Base-by-base conservation (phyloP, 257 asterid species). In the Pogostemon cablin region DNA sequence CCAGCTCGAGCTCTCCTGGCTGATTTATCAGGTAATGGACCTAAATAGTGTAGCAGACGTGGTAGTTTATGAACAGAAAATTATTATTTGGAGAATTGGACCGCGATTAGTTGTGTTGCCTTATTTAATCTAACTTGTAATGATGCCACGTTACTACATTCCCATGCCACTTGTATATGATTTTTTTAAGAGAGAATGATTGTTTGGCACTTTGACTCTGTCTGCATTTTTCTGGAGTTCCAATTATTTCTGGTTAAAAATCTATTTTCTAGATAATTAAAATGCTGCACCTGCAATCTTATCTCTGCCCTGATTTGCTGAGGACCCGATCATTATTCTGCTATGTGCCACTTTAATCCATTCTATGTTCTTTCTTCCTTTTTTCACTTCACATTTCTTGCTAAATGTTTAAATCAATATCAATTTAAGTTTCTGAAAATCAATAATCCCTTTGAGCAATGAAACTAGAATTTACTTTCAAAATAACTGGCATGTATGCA, bases 1-100 rank as follows among this genome's bases (percentile, higher is more conserved):
- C 99, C 98, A n/a, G 99, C 99, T 75, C 97, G 99, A 74, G 99
- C 99, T 78, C 98, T 95, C 78, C 84, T 95, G 79, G 99, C 97
- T 81, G 99, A 95, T 85, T 89, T 95, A 82, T 86, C 99, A 74
- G 98, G 99, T 90, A 86, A 63, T 48, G 60, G 53, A 67, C 6
- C 64, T 49, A 35, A 66, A 48, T 41, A 11, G 32, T 12, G 54
- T 68, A 17, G 43, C 7, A 34, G 50, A 35, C 40, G 40, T 39
- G 8, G 53, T 54, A n/a, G 53, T 32, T 12, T 52, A 79, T 71
- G 15, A 68, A 42, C 63, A 20, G 38, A 50, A 40, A 65, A 48
- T 37, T 60, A 32, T 60, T 44, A 25, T n/a, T 47, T 8, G 9
- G 44, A 11, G 50, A 64, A 3, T 53, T 67, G 79, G 60, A 9